phyloP scores from a whole-genome alignment of 2,329 filamentous ascomycete species.

The Hypoxylon sp. region DNA sequence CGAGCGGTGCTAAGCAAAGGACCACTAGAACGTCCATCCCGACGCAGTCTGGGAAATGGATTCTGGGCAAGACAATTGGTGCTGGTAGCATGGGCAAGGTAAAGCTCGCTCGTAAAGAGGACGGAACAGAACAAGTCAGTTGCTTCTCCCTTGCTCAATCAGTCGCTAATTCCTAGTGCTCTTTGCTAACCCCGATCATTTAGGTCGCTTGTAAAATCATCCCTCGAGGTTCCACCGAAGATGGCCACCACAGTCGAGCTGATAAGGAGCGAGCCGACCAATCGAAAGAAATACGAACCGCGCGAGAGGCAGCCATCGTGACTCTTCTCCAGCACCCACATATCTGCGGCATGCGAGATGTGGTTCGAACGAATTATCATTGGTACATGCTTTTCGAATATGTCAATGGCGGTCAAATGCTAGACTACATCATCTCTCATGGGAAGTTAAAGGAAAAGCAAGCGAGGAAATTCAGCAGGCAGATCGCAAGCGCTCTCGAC shows the following conservation, averaged over 20 bases:
- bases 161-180: background rate
- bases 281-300: constrained; percentile 95
- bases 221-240: constrained; percentile 88
- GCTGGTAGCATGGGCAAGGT: constrained; percentile 99
- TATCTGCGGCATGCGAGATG: constrained; percentile 95
- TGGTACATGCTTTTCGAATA: constrained; percentile 99
- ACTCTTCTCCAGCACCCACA: constrained; percentile 94
- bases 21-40: constrained; percentile 85
- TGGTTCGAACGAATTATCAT: constrained; percentile 95
- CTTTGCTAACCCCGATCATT: constrained; percentile 23
- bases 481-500: constrained; percentile 96
- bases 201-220: constrained; percentile 98
- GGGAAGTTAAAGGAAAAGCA: constrained; percentile 98
- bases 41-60: constrained; percentile 92
- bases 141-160: constrained; percentile 18
- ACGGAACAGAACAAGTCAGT: constrained; percentile 89
- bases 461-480: constrained; percentile 95
- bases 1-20: constrained; percentile 65
- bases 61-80: constrained; percentile 95
- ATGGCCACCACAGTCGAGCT: constrained; percentile 78
- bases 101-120: constrained; percentile 91
- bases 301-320: constrained; percentile 95
- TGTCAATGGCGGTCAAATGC: constrained; percentile 98
- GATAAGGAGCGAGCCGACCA: constrained; percentile 93
- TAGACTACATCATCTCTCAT: constrained; percentile 99